phyloP scores from a whole-genome alignment of 768 basidiomycete species.

The Infundibulicybe gibba region DNA sequence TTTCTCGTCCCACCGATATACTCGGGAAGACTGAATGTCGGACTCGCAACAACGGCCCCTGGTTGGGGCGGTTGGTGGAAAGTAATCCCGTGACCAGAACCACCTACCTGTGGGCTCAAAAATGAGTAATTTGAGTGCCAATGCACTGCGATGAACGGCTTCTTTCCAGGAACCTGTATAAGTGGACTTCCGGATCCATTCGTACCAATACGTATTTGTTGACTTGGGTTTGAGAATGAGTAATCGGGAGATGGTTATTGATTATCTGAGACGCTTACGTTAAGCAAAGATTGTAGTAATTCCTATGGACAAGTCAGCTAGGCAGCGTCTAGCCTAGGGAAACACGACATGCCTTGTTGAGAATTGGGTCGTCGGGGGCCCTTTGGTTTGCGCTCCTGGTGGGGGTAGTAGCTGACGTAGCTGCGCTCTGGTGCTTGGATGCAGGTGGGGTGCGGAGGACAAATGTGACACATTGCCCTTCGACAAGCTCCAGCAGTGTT shows the following conservation, averaged over 20 bases:
- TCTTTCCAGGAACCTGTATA: conserved; percentile 97
- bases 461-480: conserved; percentile 92
- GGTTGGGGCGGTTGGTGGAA: neutral
- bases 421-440: conserved; percentile 1
- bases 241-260: neutral
- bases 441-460: conserved; percentile 68
- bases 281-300: conserved; percentile 53
- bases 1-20: conserved; percentile 88
- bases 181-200: conserved; percentile 86
- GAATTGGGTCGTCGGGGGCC: conserved; percentile 59
- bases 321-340: neutral
- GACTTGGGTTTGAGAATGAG: conserved; percentile 29
- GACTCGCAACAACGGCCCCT: conserved; percentile 92
- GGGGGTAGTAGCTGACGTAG: conserved; percentile 25
- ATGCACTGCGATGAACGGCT: conserved; percentile 85
- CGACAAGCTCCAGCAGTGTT: conserved; percentile 57
- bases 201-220: conserved; percentile 82
- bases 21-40: conserved; percentile 93
- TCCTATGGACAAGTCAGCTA: conserved; percentile 28
- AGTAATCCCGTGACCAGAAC: neutral
- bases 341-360: conserved; percentile 48
- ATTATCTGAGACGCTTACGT: conserved; percentile 32
- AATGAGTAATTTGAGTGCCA: conserved; percentile 91
- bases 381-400: conserved; percentile 39
- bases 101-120: conserved; percentile 80